These are phyloP conservation scores for Bruguiera gymnorhiza DNA, from an alignment of 345 rosid genomes.

Conservation along the genomic window DNA sequence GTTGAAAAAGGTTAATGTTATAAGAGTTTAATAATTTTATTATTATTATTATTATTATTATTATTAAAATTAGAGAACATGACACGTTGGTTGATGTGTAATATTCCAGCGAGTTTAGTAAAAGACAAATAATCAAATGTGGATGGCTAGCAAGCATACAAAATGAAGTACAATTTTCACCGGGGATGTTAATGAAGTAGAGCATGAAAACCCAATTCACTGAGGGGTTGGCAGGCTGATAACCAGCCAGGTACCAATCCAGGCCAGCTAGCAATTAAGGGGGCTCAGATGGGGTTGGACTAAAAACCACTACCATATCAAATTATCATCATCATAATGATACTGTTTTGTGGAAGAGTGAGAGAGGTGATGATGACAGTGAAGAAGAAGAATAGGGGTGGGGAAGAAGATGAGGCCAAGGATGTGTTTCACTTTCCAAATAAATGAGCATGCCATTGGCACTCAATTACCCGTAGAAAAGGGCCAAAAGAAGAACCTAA, in stretches of 20 bases:
- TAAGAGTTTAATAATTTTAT: too few species aligned
- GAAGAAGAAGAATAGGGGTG: slow-evolving; percentile 4
- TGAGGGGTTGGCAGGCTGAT: slow-evolving; percentile 11
- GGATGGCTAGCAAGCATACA: too few species aligned
- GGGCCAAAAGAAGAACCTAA: slow-evolving; percentile 27
- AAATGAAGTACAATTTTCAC: too few species aligned
- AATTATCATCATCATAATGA: slow-evolving; percentile 15
- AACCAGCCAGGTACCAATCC: neutral
- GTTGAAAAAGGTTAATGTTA: too few species aligned
- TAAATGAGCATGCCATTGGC: slow-evolving; percentile 18
- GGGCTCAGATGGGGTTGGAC: slow-evolving; percentile 27
- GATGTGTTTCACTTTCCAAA: slow-evolving; percentile 30
- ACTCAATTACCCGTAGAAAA: slow-evolving; percentile 47
- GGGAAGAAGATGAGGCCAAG: slow-evolving; percentile 35
- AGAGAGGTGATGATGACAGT: slow-evolving; percentile 19
- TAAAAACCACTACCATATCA: slow-evolving; percentile 15
- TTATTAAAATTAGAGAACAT: too few species aligned
- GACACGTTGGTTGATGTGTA: too few species aligned
- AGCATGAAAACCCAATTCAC: neutral
- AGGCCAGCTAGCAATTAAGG: slow-evolving; percentile 20
- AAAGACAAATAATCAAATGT: too few species aligned
- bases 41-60: too few species aligned
- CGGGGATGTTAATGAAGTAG: neutral
- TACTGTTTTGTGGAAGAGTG: slow-evolving; percentile 12
- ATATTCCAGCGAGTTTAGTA: too few species aligned